Conservation (phyloP, 1,284 basidiomycete genomes). For the Microbotryum intermedium region DNA sequence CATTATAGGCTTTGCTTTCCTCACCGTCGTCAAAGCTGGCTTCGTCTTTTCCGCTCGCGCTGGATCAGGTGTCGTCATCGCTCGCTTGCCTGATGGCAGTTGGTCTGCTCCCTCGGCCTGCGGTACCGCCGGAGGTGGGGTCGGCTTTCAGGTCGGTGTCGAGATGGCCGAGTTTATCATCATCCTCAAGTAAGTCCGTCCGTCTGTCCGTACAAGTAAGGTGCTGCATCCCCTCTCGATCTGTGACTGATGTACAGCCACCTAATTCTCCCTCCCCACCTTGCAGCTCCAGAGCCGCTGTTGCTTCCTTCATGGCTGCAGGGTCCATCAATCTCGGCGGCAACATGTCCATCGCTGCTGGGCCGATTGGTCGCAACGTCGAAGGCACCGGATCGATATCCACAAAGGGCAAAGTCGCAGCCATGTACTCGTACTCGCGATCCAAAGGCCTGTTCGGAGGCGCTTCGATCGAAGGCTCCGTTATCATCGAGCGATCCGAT, state of each 20-base stretch:
- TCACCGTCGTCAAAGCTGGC: conserved; percentile 42
- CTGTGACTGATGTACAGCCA: too few species aligned
- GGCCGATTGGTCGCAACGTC: conserved; percentile 87
- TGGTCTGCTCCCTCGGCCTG: conserved; percentile 95
- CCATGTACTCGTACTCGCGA: conserved; percentile 95
- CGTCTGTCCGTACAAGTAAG: too few species aligned
- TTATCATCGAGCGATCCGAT: conserved; percentile 89
- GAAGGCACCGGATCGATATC: conserved; percentile 84
- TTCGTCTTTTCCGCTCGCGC: conserved; percentile 55
- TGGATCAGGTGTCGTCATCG: conserved; percentile 87
- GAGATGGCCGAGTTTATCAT: conserved; percentile 81
- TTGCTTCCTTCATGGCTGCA: conserved; percentile 88
- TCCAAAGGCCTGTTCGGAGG: conserved; percentile 82
- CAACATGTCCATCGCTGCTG: conserved; percentile 85
- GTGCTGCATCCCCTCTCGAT: too few species aligned
- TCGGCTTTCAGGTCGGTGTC: conserved; percentile 61
- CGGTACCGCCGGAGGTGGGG: conserved; percentile 68
- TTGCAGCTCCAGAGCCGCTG: conserved; percentile 42
- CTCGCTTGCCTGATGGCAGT: conserved; percentile 73
- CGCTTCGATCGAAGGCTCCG: conserved; percentile 79
- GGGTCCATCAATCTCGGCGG: conserved; percentile 86
- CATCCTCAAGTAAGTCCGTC: conserved; percentile 71
- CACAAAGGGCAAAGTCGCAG: conserved; percentile 77
- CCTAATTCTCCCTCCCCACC: too few species aligned
- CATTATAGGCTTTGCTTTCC: conserved; percentile 29